These are phyloP conservation scores for Auriscalpium orientale DNA, from an alignment of 768 basidiomycete genomes.

Conservation along the genomic window DNA sequence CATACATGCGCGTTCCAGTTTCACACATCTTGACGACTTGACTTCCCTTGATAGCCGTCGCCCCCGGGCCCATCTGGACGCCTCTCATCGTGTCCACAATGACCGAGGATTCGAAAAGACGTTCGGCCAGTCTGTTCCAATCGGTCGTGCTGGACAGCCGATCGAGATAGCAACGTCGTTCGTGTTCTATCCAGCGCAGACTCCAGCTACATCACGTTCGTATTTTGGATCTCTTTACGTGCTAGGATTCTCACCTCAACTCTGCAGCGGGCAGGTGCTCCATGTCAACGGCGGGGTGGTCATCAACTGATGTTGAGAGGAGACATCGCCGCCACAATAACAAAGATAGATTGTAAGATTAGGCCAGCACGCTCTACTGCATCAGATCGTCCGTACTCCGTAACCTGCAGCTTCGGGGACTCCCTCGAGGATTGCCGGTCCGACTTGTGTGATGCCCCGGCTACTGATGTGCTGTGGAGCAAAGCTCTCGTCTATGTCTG, in stretches of 20 bases:
- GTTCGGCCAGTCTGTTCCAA: slow-evolving; percentile 30
- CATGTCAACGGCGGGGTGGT: slow-evolving; percentile 25
- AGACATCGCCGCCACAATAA: too few species aligned
- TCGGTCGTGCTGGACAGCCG: slow-evolving; percentile 43
- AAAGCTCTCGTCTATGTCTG: too few species aligned
- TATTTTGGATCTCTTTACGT: not conserved
- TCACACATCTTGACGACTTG: not conserved
- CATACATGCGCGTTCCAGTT: not conserved
- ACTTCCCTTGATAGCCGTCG: slow-evolving; percentile 24
- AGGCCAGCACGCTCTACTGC: too few species aligned
- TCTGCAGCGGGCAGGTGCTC: slow-evolving; percentile 21
- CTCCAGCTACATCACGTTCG: slow-evolving; percentile 35
- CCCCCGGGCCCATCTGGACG: slow-evolving; percentile 42
- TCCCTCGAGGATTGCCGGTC: too few species aligned
- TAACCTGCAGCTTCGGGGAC: too few species aligned
- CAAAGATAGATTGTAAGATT: too few species aligned
- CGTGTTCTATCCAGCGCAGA: slow-evolving; percentile 41
- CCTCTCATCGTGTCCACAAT: slow-evolving; percentile 36
- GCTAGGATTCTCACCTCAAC: not conserved
- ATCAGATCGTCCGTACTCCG: too few species aligned
- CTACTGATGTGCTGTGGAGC: too few species aligned
- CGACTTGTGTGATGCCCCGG: too few species aligned
- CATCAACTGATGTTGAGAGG: slow-evolving; percentile 14
- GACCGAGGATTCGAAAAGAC: slow-evolving; percentile 26
- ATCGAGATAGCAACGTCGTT: slow-evolving; percentile 41